Conservation (phyloP, 225 moss, liverwort and hornwort species). For the Polytrichum commune region DNA sequence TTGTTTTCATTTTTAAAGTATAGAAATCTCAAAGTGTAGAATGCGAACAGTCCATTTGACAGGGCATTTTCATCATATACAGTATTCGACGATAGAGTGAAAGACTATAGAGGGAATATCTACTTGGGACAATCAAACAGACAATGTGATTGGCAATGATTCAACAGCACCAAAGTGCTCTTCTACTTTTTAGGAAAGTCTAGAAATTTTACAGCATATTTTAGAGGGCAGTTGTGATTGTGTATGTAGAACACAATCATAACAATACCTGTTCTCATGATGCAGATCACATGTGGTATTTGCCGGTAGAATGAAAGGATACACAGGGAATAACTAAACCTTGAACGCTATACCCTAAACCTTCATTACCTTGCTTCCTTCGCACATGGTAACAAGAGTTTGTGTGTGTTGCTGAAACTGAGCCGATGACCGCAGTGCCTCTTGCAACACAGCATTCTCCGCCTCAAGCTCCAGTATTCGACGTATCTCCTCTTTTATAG, state of each 20-base stretch:
- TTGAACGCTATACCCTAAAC: background rate
- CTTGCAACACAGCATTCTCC: constrained; percentile 58
- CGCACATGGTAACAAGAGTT: constrained; percentile 41
- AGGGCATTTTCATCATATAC: too few species aligned
- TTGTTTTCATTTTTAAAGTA: too few species aligned
- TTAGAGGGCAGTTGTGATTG: too few species aligned
- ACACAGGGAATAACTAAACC: background rate
- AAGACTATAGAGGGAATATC: background rate
- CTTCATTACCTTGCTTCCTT: constrained; percentile 39
- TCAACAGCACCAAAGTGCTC: too few species aligned
- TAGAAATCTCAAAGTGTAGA: too few species aligned
- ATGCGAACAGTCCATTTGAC: too few species aligned
- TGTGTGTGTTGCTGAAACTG: constrained; percentile 54
- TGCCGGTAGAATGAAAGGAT: background rate
- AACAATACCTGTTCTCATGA: too few species aligned
- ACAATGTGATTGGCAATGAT: too few species aligned
- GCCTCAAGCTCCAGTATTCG: constrained; percentile 59
- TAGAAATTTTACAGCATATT: too few species aligned
- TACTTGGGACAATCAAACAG: background rate
- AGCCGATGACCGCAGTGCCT: constrained; percentile 47
- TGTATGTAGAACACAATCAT: too few species aligned
- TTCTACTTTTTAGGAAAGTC: too few species aligned
- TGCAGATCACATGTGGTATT: too few species aligned
- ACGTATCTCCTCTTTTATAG: constrained; percentile 58
- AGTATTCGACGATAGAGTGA: background rate